Evolutionary conservation across 257 asterid genomes (phyloP).

Genomic region (Paraleonurus japonicus): DNA sequence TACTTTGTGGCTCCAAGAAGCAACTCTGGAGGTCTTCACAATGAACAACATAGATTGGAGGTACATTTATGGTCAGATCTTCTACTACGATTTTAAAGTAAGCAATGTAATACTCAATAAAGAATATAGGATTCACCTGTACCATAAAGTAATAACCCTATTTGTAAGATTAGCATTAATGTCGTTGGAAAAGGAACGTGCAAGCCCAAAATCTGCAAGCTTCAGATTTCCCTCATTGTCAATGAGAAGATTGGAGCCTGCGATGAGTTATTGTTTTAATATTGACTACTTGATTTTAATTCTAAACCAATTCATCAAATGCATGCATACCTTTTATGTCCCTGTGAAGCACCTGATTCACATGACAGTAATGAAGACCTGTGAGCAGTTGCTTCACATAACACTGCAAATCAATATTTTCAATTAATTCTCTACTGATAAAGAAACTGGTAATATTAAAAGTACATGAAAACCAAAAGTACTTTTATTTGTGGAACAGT

Average conservation of each 20-base stretch:
- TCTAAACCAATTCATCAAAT: constrained; percentile 9
- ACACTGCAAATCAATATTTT: constrained; percentile 54
- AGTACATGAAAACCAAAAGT: constrained; percentile 31
- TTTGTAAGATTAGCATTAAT: constrained; percentile 86
- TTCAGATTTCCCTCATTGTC: constrained; percentile 94
- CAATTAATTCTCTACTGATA: constrained; percentile 25
- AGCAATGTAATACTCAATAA: constrained; percentile 3
- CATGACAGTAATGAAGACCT: constrained; percentile 94
- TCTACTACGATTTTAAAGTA: background rate
- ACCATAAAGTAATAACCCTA: constrained; percentile 96
- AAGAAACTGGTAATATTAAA: constrained; percentile 12
- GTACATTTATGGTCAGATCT: constrained; percentile 19
- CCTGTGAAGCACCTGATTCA: constrained; percentile 95
- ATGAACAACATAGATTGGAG: constrained; percentile 20
- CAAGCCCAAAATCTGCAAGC: constrained; percentile 96
- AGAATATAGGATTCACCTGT: constrained; percentile 54
- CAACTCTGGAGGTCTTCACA: constrained; percentile 90
- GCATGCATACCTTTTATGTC: constrained; percentile 76
- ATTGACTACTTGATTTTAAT: constrained; percentile 3
- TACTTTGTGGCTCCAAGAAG: constrained; percentile 96
- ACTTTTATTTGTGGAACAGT: constrained; percentile 92
- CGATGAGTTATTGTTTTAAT: constrained; percentile 21
- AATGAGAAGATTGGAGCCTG: constrained; percentile 96
- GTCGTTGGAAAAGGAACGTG: constrained; percentile 80
- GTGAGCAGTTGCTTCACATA: constrained; percentile 94